A percentile compares a stretch with the other conserved stretches of the same genome.
phyloP scores from a whole-genome alignment of 1,139 yeast species.

The Taiozyma sp. region DNA sequence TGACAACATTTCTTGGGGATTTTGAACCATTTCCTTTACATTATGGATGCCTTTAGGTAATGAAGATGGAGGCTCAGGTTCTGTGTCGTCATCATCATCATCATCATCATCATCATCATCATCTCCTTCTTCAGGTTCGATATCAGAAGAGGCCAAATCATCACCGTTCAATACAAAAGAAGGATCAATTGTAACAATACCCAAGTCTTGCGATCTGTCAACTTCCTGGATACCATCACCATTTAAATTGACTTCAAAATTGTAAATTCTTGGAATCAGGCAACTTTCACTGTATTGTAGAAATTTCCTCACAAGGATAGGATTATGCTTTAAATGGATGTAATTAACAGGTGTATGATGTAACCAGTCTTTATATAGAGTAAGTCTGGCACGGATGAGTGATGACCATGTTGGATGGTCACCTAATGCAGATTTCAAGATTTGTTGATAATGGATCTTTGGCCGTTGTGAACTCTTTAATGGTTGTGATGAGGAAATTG shows the following conservation, averaged over 20 bases:
- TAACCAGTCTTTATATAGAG: constrained; percentile 20
- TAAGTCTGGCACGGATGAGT: constrained; percentile 14
- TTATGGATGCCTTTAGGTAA: constrained; percentile 12
- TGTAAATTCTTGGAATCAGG: constrained; percentile 1
- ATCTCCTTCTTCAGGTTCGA: constrained; percentile 3
- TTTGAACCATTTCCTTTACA: constrained; percentile 11
- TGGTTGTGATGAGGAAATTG: constrained; percentile 3
- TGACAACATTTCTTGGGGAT: not conserved
- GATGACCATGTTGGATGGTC: constrained; percentile 16
- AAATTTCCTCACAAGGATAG: constrained; percentile 8
- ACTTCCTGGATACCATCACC: constrained; percentile 1
- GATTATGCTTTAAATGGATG: constrained; percentile 15
- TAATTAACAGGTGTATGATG: constrained; percentile 7
- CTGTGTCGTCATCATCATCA: not conserved
- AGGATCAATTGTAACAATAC: not conserved
- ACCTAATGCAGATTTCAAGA: constrained; percentile 18
- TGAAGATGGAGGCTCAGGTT: constrained; percentile 8
- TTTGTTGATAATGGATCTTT: constrained; percentile 14
- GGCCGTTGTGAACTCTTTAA: constrained; percentile 4
- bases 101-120: constrained; percentile 3
- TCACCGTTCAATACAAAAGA: constrained; percentile 13
- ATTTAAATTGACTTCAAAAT: constrained; percentile 5
- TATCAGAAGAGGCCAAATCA: constrained; percentile 13
- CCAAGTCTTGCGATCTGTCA: constrained; percentile 3
- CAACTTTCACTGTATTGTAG: constrained; percentile 5